Evolutionary conservation across 1,284 basidiomycete species (phyloP).

Genomic region (Thecaphora frezii): DNA sequence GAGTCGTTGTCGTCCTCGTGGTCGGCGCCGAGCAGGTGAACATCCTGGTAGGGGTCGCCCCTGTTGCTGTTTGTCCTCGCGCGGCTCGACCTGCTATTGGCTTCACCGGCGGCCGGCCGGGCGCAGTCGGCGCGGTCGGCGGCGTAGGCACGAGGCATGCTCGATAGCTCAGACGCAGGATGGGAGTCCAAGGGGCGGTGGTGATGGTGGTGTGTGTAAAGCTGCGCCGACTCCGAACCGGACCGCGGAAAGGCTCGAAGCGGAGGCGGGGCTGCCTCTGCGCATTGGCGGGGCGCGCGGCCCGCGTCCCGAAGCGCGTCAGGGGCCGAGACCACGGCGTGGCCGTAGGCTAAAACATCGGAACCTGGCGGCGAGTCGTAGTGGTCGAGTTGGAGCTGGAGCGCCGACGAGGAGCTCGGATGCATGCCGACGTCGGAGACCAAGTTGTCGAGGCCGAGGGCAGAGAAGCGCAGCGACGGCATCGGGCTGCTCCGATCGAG

Average conservation of each 20-base stretch:
- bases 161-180: neutral
- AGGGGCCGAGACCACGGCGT: no score
- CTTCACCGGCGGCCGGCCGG: neutral
- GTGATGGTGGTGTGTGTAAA: neutral
- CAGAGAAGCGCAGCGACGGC: conserved; percentile 7
- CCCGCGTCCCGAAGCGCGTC: no score
- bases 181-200: neutral
- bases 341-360: no score
- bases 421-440: neutral
- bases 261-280: no score
- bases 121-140: no score
- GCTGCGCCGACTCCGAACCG: neutral
- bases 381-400: neutral
- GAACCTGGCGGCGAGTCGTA: no score
- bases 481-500: neutral
- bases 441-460: conserved; percentile 11
- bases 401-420: neutral
- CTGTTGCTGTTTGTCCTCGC: neutral
- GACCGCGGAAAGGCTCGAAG: no score
- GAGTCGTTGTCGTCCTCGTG: conserved; percentile 8
- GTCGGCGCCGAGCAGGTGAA: neutral
- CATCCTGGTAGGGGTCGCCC: neutral
- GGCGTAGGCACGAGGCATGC: neutral
- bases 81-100: neutral
- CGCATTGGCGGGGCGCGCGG: no score